Percentiles rank a stretch among this genome's conserved stretches.
These are phyloP conservation scores for Parsonsia alboflavescens DNA, from an alignment of 257 asterid species.

Conservation along the genomic window DNA sequence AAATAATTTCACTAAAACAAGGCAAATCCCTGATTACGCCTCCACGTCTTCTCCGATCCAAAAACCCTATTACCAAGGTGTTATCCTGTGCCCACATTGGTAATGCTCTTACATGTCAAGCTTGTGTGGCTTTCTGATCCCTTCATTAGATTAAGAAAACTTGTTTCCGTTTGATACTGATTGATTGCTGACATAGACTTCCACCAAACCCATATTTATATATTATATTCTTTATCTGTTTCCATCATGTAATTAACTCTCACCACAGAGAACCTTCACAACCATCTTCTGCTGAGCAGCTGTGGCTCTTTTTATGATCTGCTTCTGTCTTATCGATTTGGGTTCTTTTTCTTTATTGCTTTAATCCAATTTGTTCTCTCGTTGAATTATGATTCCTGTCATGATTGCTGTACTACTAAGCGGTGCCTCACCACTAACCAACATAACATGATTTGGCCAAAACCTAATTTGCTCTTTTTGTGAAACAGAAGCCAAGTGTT, in stretches of 20 bases:
- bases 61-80: too few relatives aligned
- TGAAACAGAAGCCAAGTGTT: too few relatives aligned
- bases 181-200: conserved; percentile 29
- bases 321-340: neutral
- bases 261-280: conserved; percentile 6
- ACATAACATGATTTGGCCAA: neutral
- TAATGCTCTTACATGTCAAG: conserved; percentile 9
- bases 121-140: conserved; percentile 11
- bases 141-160: conserved; percentile 12
- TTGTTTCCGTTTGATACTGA: conserved; percentile 26
- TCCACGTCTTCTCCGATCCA: conserved; percentile 22
- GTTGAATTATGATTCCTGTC: neutral
- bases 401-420: neutral
- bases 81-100: conserved; percentile 5
- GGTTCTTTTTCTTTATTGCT: neutral
- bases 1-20: conserved; percentile 18
- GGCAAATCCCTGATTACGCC: conserved; percentile 19
- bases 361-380: neutral
- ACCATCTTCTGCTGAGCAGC: conserved; percentile 4
- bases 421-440: neutral
- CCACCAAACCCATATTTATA: conserved; percentile 30
- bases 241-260: neutral
- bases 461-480: too few relatives aligned
- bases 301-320: neutral
- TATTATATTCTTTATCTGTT: neutral